Evolutionary conservation across 2,329 filamentous ascomycete species (phyloP).

Genomic region (Cercospora sp.): DNA sequence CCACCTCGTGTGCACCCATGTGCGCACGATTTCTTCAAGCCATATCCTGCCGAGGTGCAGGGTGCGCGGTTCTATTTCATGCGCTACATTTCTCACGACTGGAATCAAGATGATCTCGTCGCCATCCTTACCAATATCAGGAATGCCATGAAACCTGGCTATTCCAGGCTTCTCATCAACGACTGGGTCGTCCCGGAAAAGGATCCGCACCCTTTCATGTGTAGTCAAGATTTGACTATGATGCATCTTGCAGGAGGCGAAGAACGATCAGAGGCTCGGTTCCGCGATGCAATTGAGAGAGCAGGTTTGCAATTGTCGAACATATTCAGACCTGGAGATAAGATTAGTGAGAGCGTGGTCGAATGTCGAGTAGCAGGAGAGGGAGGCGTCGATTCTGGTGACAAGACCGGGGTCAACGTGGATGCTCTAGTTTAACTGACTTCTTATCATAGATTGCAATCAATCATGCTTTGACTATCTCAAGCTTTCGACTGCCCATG

Average conservation of each 20-base stretch:
- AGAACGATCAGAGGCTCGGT: conserved; percentile 6
- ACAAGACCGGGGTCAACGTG: neutral
- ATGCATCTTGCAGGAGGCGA: conserved; percentile 10
- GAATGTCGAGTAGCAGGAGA: conserved; percentile 2
- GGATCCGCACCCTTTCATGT: conserved; percentile 10
- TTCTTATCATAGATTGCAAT: neutral
- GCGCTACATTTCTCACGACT: conserved; percentile 37
- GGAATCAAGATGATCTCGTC: conserved; percentile 33
- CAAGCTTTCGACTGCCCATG: neutral
- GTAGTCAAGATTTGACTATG: conserved; percentile 11
- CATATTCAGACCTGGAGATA: conserved; percentile 9
- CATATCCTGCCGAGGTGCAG: conserved; percentile 31
- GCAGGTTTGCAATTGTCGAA: conserved; percentile 5
- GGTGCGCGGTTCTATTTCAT: conserved; percentile 34
- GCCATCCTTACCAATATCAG: conserved; percentile 33
- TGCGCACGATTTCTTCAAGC: conserved; percentile 39
- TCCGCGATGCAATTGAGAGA: conserved; percentile 8
- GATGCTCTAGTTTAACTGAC: neutral
- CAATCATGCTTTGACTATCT: neutral
- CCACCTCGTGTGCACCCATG: conserved; percentile 21
- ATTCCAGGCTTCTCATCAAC: conserved; percentile 38
- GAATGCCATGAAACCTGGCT: conserved; percentile 34
- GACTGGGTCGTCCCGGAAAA: conserved; percentile 36
- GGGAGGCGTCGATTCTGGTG: neutral
- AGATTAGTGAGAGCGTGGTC: conserved; percentile 11